Conservation (phyloP, 2,329 filamentous ascomycete genomes). For the Sporothrix luriei region DNA sequence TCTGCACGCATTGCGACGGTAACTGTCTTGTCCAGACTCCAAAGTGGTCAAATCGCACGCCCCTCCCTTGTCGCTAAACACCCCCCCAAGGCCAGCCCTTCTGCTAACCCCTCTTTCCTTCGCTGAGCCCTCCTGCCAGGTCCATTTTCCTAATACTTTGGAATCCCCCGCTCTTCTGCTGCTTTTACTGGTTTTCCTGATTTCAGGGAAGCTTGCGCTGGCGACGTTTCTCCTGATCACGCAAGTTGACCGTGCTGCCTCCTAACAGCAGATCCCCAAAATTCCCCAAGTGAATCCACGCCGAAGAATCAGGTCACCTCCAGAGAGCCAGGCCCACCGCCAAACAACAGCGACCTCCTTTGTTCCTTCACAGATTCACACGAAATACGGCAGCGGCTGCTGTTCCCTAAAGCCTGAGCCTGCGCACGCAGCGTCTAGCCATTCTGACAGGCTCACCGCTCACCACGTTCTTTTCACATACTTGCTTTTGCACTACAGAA, state of each 20-base stretch:
- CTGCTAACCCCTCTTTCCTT: constrained; percentile 15
- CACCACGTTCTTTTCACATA: background rate
- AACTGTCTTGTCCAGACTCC: background rate
- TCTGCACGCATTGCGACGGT: constrained; percentile 4
- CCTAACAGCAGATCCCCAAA: background rate
- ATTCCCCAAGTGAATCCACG: background rate
- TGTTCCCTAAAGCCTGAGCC: background rate
- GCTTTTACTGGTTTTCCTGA: background rate
- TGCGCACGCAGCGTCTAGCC: background rate
- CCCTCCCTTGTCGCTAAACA: constrained; percentile 14
- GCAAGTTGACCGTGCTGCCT: background rate
- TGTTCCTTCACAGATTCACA: background rate
- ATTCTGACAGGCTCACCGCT: background rate
- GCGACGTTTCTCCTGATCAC: background rate
- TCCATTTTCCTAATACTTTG: constrained; percentile 34
- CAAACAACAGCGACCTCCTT: background rate
- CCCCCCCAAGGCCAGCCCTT: background rate
- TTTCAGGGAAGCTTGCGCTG: constrained; percentile 12
- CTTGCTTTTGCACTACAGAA: background rate
- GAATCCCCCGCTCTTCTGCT: constrained; percentile 29
- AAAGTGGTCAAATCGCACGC: background rate
- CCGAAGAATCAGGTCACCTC: constrained; percentile 6
- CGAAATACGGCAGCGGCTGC: constrained; percentile 11
- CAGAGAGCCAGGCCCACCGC: background rate
- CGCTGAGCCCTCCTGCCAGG: constrained; percentile 2